Evolutionary conservation across 2,329 filamentous ascomycete genomes (phyloP), one percentile per base, ranked within the genome.

Genomic region (Teratosphaeriaceae sp.): DNA sequence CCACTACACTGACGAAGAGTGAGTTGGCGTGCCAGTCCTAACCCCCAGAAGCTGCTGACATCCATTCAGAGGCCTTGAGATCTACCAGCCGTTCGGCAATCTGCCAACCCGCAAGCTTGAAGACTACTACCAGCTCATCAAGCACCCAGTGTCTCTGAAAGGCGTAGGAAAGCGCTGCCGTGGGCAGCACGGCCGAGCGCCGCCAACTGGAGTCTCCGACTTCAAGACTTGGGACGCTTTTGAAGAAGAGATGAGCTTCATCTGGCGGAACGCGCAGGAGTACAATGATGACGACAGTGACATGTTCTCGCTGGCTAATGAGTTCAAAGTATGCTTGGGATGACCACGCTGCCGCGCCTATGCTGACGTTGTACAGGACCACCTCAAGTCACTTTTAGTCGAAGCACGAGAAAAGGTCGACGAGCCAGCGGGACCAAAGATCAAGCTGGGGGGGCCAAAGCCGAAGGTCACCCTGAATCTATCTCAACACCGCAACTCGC

Each of bases 251-350:
- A 75, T 86, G 11, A 85, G 81, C 55, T 74, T 86, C 40, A 80
- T 96, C 33, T 96, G 89, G 89, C 76, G 75, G 38, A 96, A 96
- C 63, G 88, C 88, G 0, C 84, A 81, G 57, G 83, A 83, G 46
- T 96, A 90, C 70, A 96, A 96, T 53, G 87, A 95, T 63, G 88
- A 95, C 59, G 85, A 84, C 3, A 95, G 89, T 57, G 84, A 88
- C 13, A 89, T 95, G 40, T 87, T 82, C 50, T 72, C 78, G 18
- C 71, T 92, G 47, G 87, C 88, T 1, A 78, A 81, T 38, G 81
- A 92, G 46, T 76, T 96, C 5, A 82, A 94, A 78, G 86, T 87
- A 68, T 40, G 65, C 54, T 33, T 38, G 56, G 16, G n/a, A n/a
- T n/a, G 5, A 13, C n/a, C n/a, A 6, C 13, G 13, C 8, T 4